phyloP scores from a whole-genome alignment of 2,329 filamentous ascomycete species.

The Talaromyces sp. region DNA sequence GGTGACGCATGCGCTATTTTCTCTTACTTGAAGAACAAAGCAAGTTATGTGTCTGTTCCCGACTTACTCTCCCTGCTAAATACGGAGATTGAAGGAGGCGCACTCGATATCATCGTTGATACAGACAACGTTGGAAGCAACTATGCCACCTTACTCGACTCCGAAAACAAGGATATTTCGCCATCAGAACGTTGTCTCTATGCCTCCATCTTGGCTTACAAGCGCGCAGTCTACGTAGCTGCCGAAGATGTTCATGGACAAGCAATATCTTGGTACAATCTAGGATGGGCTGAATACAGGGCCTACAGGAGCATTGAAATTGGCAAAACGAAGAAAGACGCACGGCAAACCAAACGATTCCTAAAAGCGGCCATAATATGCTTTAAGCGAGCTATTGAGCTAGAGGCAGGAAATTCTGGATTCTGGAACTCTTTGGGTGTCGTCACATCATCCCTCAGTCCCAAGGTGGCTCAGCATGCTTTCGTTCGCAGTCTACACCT shows the following conservation, averaged over 20 bases:
- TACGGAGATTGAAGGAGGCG: slow-evolving; percentile 44
- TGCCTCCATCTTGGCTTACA: slow-evolving; percentile 77
- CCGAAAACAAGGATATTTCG: slow-evolving; percentile 25
- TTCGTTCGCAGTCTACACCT: slow-evolving; percentile 90
- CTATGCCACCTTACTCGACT: slow-evolving; percentile 30
- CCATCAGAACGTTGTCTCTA: slow-evolving; percentile 56
- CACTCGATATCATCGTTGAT: slow-evolving; percentile 61
- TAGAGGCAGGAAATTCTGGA: slow-evolving; percentile 88
- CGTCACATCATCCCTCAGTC: slow-evolving; percentile 79
- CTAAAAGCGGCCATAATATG: slow-evolving; percentile 78
- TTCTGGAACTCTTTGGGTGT: slow-evolving; percentile 98
- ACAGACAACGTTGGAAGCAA: slow-evolving; percentile 60
- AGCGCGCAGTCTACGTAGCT: slow-evolving; percentile 72
- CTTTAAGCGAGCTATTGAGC: slow-evolving; percentile 93
- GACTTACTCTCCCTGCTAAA: slow-evolving; percentile 56
- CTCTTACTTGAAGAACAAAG: slow-evolving; percentile 67
- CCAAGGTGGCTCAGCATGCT: slow-evolving; percentile 84
- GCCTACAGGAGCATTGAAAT: slow-evolving; percentile 62
- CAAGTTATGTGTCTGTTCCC: slow-evolving; percentile 58
- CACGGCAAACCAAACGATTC: slow-evolving; percentile 59
- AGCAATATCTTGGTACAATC: slow-evolving; percentile 93
- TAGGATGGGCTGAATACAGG: slow-evolving; percentile 88
- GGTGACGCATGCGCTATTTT: slow-evolving; percentile 86
- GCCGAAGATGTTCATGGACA: slow-evolving; percentile 76
- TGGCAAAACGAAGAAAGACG: slow-evolving; percentile 36